Evolutionary conservation across 371 early-diverging fungal species (phyloP).

Genomic region (Zopfochytrium polystomum): DNA sequence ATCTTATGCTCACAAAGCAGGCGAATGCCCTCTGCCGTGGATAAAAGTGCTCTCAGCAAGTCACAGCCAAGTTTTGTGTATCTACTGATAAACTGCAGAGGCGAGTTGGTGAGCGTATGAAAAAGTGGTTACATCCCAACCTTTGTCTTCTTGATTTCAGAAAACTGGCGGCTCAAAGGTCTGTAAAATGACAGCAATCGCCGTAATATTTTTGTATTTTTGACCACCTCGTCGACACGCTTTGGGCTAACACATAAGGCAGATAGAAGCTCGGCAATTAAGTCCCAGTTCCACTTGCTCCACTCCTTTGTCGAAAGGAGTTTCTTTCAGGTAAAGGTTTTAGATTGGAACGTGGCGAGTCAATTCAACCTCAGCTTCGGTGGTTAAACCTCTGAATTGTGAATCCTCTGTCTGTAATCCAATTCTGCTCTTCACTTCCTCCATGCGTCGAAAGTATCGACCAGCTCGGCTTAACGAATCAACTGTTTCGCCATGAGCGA

Average conservation of each 20-base stretch:
- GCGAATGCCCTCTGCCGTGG: slow-evolving; percentile 64
- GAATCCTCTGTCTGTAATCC: slow-evolving; percentile 76
- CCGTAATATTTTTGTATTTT: slow-evolving; percentile 70
- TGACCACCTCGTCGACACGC: slow-evolving; percentile 75
- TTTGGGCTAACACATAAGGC: slow-evolving; percentile 71
- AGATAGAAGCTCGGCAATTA: slow-evolving; percentile 67
- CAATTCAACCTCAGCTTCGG: no score
- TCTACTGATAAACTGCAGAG: no score
- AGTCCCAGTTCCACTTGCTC: slow-evolving; percentile 82
- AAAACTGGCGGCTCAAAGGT: slow-evolving; percentile 71
- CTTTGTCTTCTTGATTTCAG: slow-evolving; percentile 51
- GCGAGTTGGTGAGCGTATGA: no score
- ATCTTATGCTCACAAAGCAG: slow-evolving; percentile 67
- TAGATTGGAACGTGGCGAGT: no score
- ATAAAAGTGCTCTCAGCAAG: slow-evolving; percentile 58
- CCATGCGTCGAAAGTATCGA: no score
- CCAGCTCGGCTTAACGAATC: slow-evolving; percentile 30
- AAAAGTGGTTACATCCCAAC: slow-evolving; percentile 54
- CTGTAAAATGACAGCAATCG: slow-evolving; percentile 73
- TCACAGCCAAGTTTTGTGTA: slow-evolving; percentile 63
- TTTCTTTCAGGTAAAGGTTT: no score
- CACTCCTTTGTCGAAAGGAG: slow-evolving; percentile 72
- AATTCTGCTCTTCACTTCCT: slow-evolving; percentile 24
- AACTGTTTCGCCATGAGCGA: slow-evolving; percentile 70
- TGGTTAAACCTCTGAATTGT: slow-evolving; percentile 54